Base-by-base conservation (phyloP, 345 rosid species). In the Conringia planisiliqua region DNA sequence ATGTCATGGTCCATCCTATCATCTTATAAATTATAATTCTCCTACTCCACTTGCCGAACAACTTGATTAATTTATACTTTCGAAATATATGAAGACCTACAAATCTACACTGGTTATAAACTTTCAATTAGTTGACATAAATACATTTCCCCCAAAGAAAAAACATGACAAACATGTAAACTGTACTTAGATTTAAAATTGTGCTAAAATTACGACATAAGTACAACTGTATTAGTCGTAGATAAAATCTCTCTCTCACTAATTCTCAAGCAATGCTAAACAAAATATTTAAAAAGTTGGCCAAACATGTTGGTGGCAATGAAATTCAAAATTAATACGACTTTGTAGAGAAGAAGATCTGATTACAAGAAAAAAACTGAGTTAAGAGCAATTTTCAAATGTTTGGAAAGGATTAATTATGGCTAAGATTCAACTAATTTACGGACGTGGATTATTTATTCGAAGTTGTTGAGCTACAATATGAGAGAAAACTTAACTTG, bases 381-480 rank as follows among this genome's bases (percentile, higher is more conserved):
- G 8, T 0, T 48, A 20, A 47, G 30, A 22, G 9, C 3, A 32
- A 22, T 13, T 8, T 0, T 5, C 46, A 58, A 58, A 7, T n/a
- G 40, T 16, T 16, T 13, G 55, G 57, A 10, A 30, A 57, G 43
- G 0, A 43, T 38, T 50, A 14, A 7, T 44, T 5, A 44, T 9
- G 38, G 6, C 22, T 38, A 26, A 50, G 20, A 36, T 59, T 71
- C 68, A 71, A 72, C 68, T 46, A 24, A 46, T 42, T 42, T 9
- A 46, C 29, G 60, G 67, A 58, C 61, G 22, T 74, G 24, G 71
- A 22, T 65, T 48, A 36, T 35, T 35, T 40, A 38, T 59, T 58
- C 62, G 64, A 69, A 62, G 74, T 61, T 59, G 74, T 69, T 69
- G 70, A 76, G 70, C 79, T 69, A 76, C 63, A 68, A 50, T 16